These are phyloP conservation scores for Plicaturopsis crispa DNA, from an alignment of 768 basidiomycete genomes.

Conservation along the genomic window DNA sequence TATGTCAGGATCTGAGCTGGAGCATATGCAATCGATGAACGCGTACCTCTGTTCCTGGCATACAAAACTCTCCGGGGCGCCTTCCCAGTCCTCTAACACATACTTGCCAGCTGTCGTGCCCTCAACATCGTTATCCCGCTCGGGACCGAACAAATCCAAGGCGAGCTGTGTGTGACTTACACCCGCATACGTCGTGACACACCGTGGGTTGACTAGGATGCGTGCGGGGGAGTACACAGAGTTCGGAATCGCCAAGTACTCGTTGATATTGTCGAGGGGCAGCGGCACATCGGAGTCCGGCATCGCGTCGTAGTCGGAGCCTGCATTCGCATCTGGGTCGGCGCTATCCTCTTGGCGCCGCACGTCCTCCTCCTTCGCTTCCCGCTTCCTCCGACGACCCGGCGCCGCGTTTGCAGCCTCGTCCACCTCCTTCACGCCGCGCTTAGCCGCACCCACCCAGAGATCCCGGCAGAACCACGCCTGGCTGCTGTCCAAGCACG, in stretches of 20 bases:
- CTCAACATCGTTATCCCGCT: slow-evolving; percentile 52
- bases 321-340: slow-evolving; percentile 76
- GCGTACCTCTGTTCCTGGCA: slow-evolving; percentile 89
- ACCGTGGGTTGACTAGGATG: slow-evolving; percentile 92
- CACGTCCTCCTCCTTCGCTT: slow-evolving; percentile 25
- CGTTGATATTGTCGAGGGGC: slow-evolving; percentile 21
- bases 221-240: slow-evolving; percentile 82
- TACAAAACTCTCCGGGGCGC: slow-evolving; percentile 94
- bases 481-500: slow-evolving; percentile 93
- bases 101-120: slow-evolving; percentile 55
- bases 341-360: slow-evolving; percentile 24
- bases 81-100: slow-evolving; percentile 90
- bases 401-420: slow-evolving; percentile 26
- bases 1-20: slow-evolving; percentile 3
- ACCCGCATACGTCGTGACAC: slow-evolving; percentile 96
- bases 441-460: slow-evolving; percentile 84
- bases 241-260: slow-evolving; percentile 69
- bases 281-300: slow-evolving; percentile 48
- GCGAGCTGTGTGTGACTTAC: slow-evolving; percentile 95
- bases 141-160: slow-evolving; percentile 82
- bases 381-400: slow-evolving; percentile 18
- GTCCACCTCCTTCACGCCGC: slow-evolving; percentile 58
- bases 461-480: slow-evolving; percentile 98
- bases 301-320: slow-evolving; percentile 87
- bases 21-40: slow-evolving; percentile 1